Conservation (phyloP, 106 monocot species). For the Dioscorea zingiberensis region DNA sequence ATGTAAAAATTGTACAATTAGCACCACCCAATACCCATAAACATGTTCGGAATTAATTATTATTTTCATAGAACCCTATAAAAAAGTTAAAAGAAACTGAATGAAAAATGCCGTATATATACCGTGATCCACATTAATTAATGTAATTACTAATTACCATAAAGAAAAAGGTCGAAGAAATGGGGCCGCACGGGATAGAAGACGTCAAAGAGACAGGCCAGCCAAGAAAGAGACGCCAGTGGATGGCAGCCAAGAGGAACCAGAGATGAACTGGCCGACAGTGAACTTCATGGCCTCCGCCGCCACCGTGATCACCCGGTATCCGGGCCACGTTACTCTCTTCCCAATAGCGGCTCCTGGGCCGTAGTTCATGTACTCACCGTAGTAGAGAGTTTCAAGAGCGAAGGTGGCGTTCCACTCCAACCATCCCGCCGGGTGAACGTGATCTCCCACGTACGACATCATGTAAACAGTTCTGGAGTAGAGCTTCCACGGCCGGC, state of each 20-base stretch:
- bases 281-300: conserved; percentile 65
- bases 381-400: conserved; percentile 60
- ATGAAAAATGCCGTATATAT: no score
- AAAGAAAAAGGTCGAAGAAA: no score
- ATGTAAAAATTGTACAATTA: no score
- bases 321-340: conserved; percentile 58
- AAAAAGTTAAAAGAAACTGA: no score
- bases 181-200: no score
- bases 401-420: conserved; percentile 46
- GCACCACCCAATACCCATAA: no score
- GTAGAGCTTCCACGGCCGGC: conserved; percentile 74
- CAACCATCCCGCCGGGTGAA: conserved; percentile 46
- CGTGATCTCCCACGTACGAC: conserved; percentile 49
- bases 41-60: no score
- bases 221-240: conserved; percentile 58
- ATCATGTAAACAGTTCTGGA: conserved; percentile 54
- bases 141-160: no score
- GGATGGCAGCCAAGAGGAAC: conserved; percentile 55
- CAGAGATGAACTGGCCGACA: conserved; percentile 49
- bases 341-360: conserved; percentile 42
- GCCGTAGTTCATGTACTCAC: conserved; percentile 64
- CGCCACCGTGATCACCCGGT: conserved; percentile 41
- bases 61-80: no score
- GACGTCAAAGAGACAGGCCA: conserved; percentile 17
- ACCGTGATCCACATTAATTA: no score